Percentiles rank a stretch among this genome's conserved stretches.
Conservation (phyloP, 73 alveolate species). For the Stentor roeselii region DNA sequence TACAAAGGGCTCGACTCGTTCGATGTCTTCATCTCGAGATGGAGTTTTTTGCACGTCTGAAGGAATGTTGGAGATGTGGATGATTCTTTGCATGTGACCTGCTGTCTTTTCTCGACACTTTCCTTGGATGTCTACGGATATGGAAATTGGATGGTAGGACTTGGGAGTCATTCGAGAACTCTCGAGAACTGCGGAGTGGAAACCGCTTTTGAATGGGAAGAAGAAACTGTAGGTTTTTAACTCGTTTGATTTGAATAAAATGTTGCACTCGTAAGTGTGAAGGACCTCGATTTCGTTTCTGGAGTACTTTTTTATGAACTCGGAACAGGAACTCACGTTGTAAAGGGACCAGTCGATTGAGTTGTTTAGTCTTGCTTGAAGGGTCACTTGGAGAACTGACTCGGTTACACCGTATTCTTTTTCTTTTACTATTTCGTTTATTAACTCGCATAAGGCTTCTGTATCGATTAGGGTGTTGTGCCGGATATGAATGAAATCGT, state of each 20-base stretch:
- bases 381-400: background rate
- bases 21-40: background rate
- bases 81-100: background rate
- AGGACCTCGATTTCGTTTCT: background rate
- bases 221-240: background rate
- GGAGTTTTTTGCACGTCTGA: background rate
- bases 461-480: background rate
- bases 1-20: background rate
- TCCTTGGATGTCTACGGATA: background rate
- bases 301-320: background rate
- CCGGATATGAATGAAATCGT: no score
- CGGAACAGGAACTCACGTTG: background rate
- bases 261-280: background rate
- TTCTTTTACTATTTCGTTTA: background rate
- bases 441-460: background rate
- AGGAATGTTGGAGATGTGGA: background rate
- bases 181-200: background rate
- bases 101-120: background rate
- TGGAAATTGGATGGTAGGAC: background rate
- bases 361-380: background rate
- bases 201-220: background rate
- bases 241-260: background rate
- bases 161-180: background rate
- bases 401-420: background rate
- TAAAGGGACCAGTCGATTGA: background rate